Evolutionary conservation across 2,329 filamentous ascomycete genomes (phyloP).

Genomic region (Clonostachys sp.): DNA sequence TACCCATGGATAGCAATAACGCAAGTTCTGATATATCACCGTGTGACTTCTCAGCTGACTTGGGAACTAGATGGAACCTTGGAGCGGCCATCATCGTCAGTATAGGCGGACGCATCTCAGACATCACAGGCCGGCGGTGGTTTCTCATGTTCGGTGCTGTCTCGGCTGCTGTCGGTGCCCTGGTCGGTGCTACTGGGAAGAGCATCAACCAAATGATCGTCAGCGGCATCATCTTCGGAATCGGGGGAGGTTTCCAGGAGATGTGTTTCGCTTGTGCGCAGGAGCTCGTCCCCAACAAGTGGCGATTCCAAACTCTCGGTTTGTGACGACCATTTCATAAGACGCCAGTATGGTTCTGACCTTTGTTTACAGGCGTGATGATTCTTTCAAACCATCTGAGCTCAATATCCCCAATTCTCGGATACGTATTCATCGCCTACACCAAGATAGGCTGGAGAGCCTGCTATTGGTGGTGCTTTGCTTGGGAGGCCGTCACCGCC

Average conservation of each 20-base stretch:
- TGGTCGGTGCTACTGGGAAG: constrained; percentile 29
- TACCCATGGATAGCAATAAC: constrained; percentile 24
- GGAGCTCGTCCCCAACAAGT: constrained; percentile 29
- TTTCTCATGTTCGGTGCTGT: constrained; percentile 26
- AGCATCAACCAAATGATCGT: constrained; percentile 32
- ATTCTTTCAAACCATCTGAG: constrained; percentile 23
- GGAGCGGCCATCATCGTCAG: constrained; percentile 25
- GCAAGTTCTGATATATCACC: constrained; percentile 2
- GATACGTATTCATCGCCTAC: constrained; percentile 22
- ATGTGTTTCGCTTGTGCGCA: constrained; percentile 26
- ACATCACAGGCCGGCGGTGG: constrained; percentile 30
- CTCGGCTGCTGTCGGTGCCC: constrained; percentile 23
- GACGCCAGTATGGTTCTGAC: constrained; percentile 7
- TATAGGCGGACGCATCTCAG: constrained; percentile 25
- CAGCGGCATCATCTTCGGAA: constrained; percentile 28
- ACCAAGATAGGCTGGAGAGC: constrained; percentile 18
- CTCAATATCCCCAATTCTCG: constrained; percentile 18
- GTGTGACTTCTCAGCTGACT: neutral
- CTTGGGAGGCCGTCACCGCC: constrained; percentile 17
- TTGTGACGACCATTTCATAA: constrained; percentile 3
- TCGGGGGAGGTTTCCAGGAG: constrained; percentile 29
- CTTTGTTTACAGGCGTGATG: constrained; percentile 26
- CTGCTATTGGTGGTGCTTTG: constrained; percentile 24
- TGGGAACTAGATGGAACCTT: constrained; percentile 20
- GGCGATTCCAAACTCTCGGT: constrained; percentile 21